Conservation (phyloP, 768 basidiomycete genomes). For the Clavulina sp. region DNA sequence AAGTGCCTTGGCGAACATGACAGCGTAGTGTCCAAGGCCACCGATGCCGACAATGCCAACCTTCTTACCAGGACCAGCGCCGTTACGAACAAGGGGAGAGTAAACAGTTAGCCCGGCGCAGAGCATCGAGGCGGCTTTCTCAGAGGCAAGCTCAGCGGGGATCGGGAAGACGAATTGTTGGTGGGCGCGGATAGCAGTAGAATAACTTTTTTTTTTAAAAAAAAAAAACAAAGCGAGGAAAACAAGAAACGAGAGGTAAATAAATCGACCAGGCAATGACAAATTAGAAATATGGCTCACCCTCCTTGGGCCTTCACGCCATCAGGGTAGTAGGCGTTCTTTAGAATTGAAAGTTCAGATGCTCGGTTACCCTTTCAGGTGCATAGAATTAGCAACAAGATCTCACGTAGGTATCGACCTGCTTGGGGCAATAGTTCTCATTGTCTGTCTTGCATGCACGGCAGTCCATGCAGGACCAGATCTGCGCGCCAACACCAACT, state of each 20-base stretch:
- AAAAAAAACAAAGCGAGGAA: not conserved
- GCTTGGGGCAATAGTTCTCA: too few species aligned
- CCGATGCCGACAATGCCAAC: constrained; percentile 53
- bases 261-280: too few species aligned
- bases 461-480: too few species aligned
- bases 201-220: constrained; percentile 36
- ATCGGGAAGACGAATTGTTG: constrained; percentile 40
- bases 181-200: constrained; percentile 26
- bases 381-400: too few species aligned
- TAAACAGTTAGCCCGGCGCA: constrained; percentile 49
- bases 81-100: constrained; percentile 39
- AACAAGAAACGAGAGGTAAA: constrained; percentile 4
- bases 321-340: too few species aligned
- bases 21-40: constrained; percentile 29
- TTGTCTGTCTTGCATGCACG: too few species aligned
- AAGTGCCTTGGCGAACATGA: constrained; percentile 35
- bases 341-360: too few species aligned
- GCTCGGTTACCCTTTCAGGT: too few species aligned
- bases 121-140: constrained; percentile 42
- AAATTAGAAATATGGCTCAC: too few species aligned
- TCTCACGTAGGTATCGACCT: too few species aligned
- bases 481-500: too few species aligned
- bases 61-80: constrained; percentile 39
- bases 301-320: too few species aligned
- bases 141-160: constrained; percentile 33